Percentiles rank a stretch among this genome's conserved stretches.
These are phyloP conservation scores for Citrullus mucosospermus DNA, from an alignment of 306 rosid species.

Conservation along the genomic window DNA sequence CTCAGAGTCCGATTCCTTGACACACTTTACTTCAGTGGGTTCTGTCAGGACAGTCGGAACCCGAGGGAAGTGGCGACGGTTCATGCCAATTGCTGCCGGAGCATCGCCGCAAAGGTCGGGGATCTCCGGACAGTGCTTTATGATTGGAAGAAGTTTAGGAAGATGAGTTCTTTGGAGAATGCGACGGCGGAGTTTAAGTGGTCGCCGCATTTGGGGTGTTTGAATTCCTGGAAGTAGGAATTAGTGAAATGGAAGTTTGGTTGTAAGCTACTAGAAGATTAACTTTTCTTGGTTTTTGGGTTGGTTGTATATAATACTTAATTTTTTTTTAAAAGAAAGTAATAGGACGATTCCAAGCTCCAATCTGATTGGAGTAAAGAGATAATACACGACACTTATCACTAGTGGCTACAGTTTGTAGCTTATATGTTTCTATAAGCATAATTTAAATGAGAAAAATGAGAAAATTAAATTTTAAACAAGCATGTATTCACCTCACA, in stretches of 20 bases:
- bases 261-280: no score
- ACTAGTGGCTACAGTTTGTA: no score
- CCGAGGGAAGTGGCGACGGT: not conserved
- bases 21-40: constrained; percentile 7
- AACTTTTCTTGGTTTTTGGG: not conserved
- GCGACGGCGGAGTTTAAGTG: not conserved
- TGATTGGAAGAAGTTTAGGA: constrained; percentile 8
- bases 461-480: no score
- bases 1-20: constrained; percentile 1
- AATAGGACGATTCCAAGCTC: no score
- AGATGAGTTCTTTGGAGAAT: not conserved
- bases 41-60: not conserved
- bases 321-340: no score
- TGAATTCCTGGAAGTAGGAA: not conserved
- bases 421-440: no score
- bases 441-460: no score
- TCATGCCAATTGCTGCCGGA: constrained; percentile 12
- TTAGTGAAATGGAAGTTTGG: no score
- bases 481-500: no score
- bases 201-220: not conserved
- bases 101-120: not conserved
- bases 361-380: no score
- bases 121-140: constrained; percentile 3
- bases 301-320: not conserved
- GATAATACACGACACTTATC: no score